phyloP scores from a whole-genome alignment of 2,329 filamentous ascomycete species.

The Colletotrichum cordylinicola region DNA sequence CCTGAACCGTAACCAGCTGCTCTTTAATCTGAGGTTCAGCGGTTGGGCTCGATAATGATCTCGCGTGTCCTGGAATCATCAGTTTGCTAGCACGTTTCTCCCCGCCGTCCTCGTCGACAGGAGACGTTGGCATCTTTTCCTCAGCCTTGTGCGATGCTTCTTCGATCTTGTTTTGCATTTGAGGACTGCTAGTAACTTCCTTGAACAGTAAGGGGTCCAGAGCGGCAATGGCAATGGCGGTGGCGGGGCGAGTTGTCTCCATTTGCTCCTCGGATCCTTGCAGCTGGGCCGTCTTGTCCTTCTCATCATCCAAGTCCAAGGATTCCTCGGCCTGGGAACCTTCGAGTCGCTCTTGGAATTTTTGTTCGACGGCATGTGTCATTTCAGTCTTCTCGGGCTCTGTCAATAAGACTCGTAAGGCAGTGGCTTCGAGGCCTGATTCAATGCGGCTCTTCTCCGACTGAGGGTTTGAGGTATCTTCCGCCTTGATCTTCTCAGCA shows the following conservation, averaged over 20 bases:
- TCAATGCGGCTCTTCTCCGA: neutral
- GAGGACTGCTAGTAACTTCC: neutral
- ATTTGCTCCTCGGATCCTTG: neutral
- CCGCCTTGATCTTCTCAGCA: neutral
- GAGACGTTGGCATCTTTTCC: neutral
- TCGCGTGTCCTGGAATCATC: neutral
- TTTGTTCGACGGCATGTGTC: neutral
- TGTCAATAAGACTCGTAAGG: neutral
- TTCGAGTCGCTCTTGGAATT: neutral
- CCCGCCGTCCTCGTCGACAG: neutral
- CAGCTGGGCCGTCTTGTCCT: neutral
- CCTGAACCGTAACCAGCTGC: slow-evolving; percentile 1
- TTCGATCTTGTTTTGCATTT: neutral
- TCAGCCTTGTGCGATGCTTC: neutral
- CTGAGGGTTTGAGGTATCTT: neutral
- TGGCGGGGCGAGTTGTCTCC: neutral
- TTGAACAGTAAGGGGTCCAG: neutral
- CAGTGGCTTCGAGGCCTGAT: neutral
- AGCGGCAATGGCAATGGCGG: neutral
- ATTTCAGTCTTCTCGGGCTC: neutral
- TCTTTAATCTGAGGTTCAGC: slow-evolving; percentile 4
- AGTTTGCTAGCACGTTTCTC: neutral
- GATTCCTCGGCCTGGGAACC: neutral
- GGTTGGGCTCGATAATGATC: neutral
- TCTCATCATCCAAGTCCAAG: neutral